Base-by-base conservation (phyloP, 1,284 basidiomycete species). In the Ustilago esculenta region DNA sequence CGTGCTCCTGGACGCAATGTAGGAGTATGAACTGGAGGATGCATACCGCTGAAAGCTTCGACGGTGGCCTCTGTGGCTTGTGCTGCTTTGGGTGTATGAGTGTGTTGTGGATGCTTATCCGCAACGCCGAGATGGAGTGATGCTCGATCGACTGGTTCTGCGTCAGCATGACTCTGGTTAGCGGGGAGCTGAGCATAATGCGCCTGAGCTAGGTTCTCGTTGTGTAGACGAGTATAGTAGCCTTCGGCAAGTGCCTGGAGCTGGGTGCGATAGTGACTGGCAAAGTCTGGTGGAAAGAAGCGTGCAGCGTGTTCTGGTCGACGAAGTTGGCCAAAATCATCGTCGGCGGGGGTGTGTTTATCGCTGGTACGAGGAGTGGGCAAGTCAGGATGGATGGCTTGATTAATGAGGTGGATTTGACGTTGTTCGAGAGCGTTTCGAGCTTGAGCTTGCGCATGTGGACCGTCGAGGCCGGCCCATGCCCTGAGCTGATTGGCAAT, bases 391-490 rank as follows among this genome's bases (percentile, higher is more conserved):
- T 54, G 49, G 15, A 61, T 44, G 5, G 48, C 52, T 32, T 68
- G 58, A 39, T 51, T 55, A 46, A 69, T 55, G 34, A 77, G 51
- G 15, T 75, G 70, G 15, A 47, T 45, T 43, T 75, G 70, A 5
- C 68, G 54, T 27, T 72, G 43, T n/a, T 78, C 67, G 20, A 79
- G 65, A 12, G 60, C 50, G 17, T 64, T 44, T 2, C 73, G 54
- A 23, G 77, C 77, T 51, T 75, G 35, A 9, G 57, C 67, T 40
- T 79, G 77, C 5, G 55, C 49, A 25, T 80, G 59, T 14, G 67
- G 73, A 6, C 77, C 77, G 32, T 80, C 71, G n/a, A 80, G 68
- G 9, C 77, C 77, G 11, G 76, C 77, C 76, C 73, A 77, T 7
- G 75, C 76, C 4, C 64, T 42, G 3, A 77, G 64, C 51, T 71